Base-by-base conservation (phyloP, 441 rosid genomes). In the Jatropha podagrica region DNA sequence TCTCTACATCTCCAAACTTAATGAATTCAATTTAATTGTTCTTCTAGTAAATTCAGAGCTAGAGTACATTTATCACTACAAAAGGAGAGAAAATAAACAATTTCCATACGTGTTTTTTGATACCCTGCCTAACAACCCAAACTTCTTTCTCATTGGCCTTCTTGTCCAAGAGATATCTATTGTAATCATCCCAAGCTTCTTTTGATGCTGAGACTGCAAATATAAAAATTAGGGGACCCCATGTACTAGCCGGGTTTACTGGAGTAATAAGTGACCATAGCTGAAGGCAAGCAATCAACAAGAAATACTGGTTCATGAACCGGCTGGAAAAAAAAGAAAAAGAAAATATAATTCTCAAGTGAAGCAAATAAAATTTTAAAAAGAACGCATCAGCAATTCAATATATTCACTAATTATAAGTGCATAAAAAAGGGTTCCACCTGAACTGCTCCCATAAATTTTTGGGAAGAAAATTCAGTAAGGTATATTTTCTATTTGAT, bases 151-250 rank as follows among this genome's bases (percentile, higher is more conserved):
- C 97, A 80, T 96, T 96, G 18, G 98, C 98, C 85, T 90, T 92
- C 89, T 91, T 94, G 84, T 96, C 99, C 1, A 97, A 96, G 32
- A 94, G 88, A 84, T 85, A 94, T 87, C 98, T 86, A 75, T 96
- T 94, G 83, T 96, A 96, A 84, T 96, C 99, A 88, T 96, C 99
- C 99, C 99, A 96, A 75, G 98, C 99, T 87, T 96, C 99, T 87
- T 96, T 96, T 64, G 98, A 83, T 46, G 99, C 98, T 1, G 99
- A 96, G 76, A 96, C 96, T 0, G 99, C 92, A 84, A 96, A 96
- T 80, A 96, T 94, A 80, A 96, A 90, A 74, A 96, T 88, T 18
- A 96, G 88, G 2, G 98, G 99, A 79, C 98, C 99, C 99, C 99
- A 96, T 42, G 99, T 96, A 79, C 99, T 96, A 62, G 98, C 99